Evolutionary conservation across 371 early-diverging fungal genomes (phyloP).

Genomic region (Rhizomucor pusillus): DNA sequence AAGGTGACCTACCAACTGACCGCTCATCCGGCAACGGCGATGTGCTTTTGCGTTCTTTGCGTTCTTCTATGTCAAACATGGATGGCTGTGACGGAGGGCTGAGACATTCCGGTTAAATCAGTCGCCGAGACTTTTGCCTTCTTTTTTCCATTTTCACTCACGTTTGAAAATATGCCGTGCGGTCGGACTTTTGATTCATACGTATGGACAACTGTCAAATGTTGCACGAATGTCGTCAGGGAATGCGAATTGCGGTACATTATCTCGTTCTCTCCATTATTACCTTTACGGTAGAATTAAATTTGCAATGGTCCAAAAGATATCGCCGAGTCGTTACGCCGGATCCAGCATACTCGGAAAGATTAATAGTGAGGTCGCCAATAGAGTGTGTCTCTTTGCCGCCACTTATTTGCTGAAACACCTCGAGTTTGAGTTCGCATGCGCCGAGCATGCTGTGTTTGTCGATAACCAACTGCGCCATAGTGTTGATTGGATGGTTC

Average conservation of each 20-base stretch:
- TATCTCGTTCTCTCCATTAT: neutral
- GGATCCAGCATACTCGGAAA: slow-evolving; percentile 45
- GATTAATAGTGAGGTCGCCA: slow-evolving; percentile 42
- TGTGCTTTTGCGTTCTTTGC: slow-evolving; percentile 8
- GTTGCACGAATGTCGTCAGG: slow-evolving; percentile 10
- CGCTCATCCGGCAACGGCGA: slow-evolving; percentile 7
- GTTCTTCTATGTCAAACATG: slow-evolving; percentile 8
- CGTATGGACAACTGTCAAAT: slow-evolving; percentile 41
- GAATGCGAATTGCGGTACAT: neutral
- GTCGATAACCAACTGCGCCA: slow-evolving; percentile 49
- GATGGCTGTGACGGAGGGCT: slow-evolving; percentile 10
- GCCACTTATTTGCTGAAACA: slow-evolving; percentile 60
- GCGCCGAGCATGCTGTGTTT: slow-evolving; percentile 57
- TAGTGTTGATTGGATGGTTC: slow-evolving; percentile 44
- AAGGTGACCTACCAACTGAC: slow-evolving; percentile 6
- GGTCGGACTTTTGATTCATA: slow-evolving; percentile 42
- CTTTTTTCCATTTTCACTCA: slow-evolving; percentile 22
- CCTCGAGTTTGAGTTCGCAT: slow-evolving; percentile 53
- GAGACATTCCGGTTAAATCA: slow-evolving; percentile 20
- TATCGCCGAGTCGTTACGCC: slow-evolving; percentile 37
- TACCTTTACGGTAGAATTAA: slow-evolving; percentile 51
- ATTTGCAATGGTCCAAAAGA: slow-evolving; percentile 44
- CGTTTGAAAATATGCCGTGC: slow-evolving; percentile 35
- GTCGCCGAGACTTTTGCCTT: slow-evolving; percentile 28
- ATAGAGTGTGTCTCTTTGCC: slow-evolving; percentile 54